A percentile compares a stretch with the other conserved stretches of the same genome.
These are phyloP conservation scores for Pseudopithomyces maydicus DNA, from an alignment of 2,329 filamentous ascomycete species.

Conservation along the genomic window DNA sequence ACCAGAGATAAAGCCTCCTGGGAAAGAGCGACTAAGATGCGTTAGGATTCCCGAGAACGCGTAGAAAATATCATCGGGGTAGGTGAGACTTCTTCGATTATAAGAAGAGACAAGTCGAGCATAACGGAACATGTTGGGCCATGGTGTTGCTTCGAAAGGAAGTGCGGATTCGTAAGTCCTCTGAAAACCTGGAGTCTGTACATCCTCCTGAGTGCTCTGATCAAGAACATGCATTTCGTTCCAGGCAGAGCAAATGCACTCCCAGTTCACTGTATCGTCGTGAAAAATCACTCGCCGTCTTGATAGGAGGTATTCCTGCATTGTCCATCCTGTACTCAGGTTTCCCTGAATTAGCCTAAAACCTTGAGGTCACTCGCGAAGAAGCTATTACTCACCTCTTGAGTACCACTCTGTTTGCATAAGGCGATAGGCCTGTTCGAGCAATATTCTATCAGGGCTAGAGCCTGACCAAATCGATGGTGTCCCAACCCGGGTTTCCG, in stretches of 20 bases:
- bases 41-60: conserved; percentile 22
- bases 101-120: conserved; percentile 16
- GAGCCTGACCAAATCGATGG: background rate
- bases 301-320: conserved; percentile 20
- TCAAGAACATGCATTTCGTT: conserved; percentile 11
- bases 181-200: background rate
- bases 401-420: conserved; percentile 19
- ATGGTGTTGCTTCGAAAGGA: conserved; percentile 9
- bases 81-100: conserved; percentile 19
- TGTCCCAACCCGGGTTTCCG: background rate
- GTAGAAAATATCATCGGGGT: conserved; percentile 22
- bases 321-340: background rate
- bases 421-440: conserved; percentile 5
- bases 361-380: background rate
- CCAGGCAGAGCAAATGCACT: conserved; percentile 17
- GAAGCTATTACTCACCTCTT: conserved; percentile 16
- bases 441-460: background rate
- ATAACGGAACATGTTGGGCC: conserved; percentile 19
- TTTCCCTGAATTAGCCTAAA: background rate
- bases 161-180: background rate
- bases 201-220: background rate
- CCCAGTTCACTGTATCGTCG: conserved; percentile 18
- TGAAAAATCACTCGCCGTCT: conserved; percentile 18
- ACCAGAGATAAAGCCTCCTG: conserved; percentile 21
- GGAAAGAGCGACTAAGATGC: conserved; percentile 14